Evolutionary conservation across 306 rosid genomes (phyloP), one percentile per base, ranked within the genome.

Genomic region (Lablab purpureus): DNA sequence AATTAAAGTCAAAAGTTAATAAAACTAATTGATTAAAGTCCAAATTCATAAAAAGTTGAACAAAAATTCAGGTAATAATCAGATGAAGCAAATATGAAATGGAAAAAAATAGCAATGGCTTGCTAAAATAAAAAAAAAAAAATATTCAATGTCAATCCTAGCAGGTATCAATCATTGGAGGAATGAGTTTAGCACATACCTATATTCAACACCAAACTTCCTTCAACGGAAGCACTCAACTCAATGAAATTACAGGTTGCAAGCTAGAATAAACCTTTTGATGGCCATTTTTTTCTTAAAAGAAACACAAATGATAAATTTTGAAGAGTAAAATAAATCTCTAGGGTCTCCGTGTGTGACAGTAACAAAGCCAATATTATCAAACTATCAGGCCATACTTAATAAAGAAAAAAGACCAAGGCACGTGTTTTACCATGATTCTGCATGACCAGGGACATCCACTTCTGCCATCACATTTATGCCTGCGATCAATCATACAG

Each of bases 401-500:
- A 22, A 14, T 45, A 30, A 22, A 3, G 27, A 75, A 80, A 17
- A 66, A 21, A 12, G 75, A 77, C 64, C 37, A 40, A 73, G 15
- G 64, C 47, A 67, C 70, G 56, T 80, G 63, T 22, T 60, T 80
- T 91, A 93, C 99, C 99, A 95, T 64, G 99, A 93, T 80, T 89
- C 85, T 71, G 93, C 98, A 82, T 95, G 99, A 79, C 99, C 98
- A 47, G 99, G 99, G 74, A 95, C 89, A 82, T 95, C 99, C 21
- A 95, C 86, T 81, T 95, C 99, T 47, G 97, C 89, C 99, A 95
- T 91, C 85, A 95, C 90, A 66, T 93, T 89, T 81, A 95, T 90
- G 56, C 99, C 99, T 95, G 91, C 51, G 13, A 88, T 75, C 80
- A 81, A 63, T 34, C 74, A 85, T 7, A 43, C 27, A 70, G 84